Percentiles rank a stretch among this genome's conserved stretches.
phyloP scores from a whole-genome alignment of 768 basidiomycete species.

The Mycena filopes region DNA sequence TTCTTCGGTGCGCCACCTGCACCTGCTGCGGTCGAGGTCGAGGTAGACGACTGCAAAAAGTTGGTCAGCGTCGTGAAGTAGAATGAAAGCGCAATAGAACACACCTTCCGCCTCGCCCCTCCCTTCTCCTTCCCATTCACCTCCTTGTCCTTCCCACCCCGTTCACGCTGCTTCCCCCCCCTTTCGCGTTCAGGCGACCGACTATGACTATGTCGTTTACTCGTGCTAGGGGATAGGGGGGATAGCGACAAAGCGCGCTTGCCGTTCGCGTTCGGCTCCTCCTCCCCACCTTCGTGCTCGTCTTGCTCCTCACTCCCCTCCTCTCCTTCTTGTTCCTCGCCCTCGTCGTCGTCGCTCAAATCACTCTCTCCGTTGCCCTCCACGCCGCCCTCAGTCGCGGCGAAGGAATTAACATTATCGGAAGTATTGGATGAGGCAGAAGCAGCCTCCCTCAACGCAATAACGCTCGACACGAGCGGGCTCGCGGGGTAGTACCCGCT shows the following conservation, averaged over 20 bases:
- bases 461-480: not conserved
- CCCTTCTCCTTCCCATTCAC: not conserved
- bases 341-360: not conserved
- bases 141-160: not conserved
- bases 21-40: too few relatives aligned
- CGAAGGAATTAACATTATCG: not conserved
- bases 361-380: not conserved
- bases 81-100: not conserved
- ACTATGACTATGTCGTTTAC: too few relatives aligned
- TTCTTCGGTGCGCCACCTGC: conserved; percentile 50
- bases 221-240: too few relatives aligned
- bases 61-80: too few relatives aligned
- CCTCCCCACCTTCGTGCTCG: too few relatives aligned
- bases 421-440: not conserved
- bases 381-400: not conserved
- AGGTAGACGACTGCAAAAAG: too few relatives aligned
- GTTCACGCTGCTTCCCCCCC: not conserved
- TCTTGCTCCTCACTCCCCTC: too few relatives aligned
- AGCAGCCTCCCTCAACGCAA: not conserved
- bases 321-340: too few relatives aligned
- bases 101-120: not conserved
- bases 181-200: not conserved
- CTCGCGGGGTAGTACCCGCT: not conserved
- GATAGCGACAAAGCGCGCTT: too few relatives aligned
- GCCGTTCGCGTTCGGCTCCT: too few relatives aligned